These are phyloP conservation scores for Axilococcus clingmanii DNA, from an alignment of 139 green algal species.

Conservation along the genomic window DNA sequence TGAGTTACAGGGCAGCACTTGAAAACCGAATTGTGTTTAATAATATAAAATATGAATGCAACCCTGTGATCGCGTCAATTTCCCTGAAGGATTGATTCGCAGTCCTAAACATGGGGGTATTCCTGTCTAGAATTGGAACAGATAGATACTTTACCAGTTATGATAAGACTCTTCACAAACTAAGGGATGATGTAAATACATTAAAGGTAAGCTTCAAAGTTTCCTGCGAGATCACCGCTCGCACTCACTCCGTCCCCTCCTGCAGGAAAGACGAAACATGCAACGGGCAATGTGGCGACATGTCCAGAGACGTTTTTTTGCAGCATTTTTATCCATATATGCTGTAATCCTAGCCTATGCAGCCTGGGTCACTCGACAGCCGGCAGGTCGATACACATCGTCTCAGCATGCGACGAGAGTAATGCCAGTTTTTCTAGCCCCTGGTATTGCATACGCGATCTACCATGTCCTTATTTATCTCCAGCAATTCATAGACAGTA, in stretches of 20 bases:
- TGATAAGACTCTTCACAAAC: background rate
- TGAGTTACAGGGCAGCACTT: no score
- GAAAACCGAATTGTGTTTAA: no score
- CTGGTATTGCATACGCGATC: conserved; percentile 7
- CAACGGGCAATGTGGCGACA: background rate
- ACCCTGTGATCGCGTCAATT: no score
- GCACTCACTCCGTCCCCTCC: background rate
- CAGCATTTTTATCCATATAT: conserved; percentile 8
- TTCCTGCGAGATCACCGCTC: background rate
- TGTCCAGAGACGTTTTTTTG: background rate
- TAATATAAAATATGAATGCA: no score
- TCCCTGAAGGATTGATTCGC: no score
- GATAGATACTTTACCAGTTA: conserved; percentile 9
- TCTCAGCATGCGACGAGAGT: conserved; percentile 25
- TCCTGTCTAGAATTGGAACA: conserved; percentile 1
- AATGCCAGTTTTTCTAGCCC: conserved; percentile 17
- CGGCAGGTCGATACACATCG: conserved; percentile 19
- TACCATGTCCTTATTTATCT: conserved; percentile 5
- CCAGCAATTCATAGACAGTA: conserved; percentile 11
- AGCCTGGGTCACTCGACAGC: conserved; percentile 19
- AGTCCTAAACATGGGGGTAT: background rate
- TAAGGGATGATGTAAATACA: background rate
- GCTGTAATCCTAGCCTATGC: conserved; percentile 5
- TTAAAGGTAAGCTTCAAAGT: conserved; percentile 1
- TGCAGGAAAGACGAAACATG: background rate